Evolutionary conservation across 148 eudicot species (phyloP).

Genomic region (Salicornia ramosissima): DNA sequence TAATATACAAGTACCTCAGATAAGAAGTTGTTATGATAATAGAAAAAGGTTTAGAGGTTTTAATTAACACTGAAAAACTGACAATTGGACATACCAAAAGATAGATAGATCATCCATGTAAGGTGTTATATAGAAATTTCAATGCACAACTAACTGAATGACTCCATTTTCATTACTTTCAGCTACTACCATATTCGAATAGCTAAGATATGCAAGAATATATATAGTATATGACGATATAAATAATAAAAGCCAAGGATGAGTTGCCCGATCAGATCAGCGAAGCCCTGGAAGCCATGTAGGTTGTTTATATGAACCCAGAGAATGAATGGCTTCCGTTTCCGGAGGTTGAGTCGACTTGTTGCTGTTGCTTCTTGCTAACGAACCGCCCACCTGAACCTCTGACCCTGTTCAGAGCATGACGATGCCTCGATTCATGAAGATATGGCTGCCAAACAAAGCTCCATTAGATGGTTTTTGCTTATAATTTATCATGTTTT

Average conservation of each 20-base stretch:
- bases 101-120: no score
- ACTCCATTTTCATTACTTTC: conserved; percentile 5
- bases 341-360: conserved; percentile 19
- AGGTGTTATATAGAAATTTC: conserved; percentile 10
- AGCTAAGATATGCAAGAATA: background rate
- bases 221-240: no score
- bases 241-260: conserved; percentile 86
- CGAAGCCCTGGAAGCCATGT: conserved; percentile 33
- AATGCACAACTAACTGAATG: background rate
- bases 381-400: conserved; percentile 91
- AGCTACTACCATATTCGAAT: conserved; percentile 8
- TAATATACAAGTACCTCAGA: no score
- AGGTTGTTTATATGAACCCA: conserved; percentile 33
- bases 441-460: conserved; percentile 75
- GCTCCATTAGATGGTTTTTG: background rate
- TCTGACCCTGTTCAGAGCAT: conserved; percentile 79
- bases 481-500: no score
- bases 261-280: conserved; percentile 70
- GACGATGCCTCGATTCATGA: conserved; percentile 88
- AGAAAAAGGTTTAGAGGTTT: no score
- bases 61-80: no score
- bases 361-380: conserved; percentile 52
- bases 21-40: no score
- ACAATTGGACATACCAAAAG: no score
- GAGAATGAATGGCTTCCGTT: conserved; percentile 2